Percentiles rank a stretch among this genome's conserved stretches.
phyloP scores from a whole-genome alignment of 2,329 filamentous ascomycete genomes.

The Aureobasidium sp. region DNA sequence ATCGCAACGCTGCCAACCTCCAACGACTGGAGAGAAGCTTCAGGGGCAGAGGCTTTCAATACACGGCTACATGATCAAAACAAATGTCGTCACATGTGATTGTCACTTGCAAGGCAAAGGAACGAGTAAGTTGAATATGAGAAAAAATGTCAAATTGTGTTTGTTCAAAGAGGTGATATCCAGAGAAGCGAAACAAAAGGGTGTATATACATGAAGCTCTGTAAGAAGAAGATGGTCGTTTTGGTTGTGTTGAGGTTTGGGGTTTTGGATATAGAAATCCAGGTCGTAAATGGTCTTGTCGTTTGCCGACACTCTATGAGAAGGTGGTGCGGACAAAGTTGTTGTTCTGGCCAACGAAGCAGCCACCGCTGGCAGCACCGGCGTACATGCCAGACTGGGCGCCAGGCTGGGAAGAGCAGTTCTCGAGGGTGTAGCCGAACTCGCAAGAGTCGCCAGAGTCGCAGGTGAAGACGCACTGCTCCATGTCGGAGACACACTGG shows the following conservation, averaged over 20 bases:
- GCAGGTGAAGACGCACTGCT: conserved; percentile 14
- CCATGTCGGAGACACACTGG: conserved; percentile 8
- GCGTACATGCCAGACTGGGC: conserved; percentile 14
- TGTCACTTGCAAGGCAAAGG: neutral
- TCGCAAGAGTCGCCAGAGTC: conserved; percentile 6
- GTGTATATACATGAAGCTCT: conserved; percentile 12
- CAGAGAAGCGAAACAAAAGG: conserved; percentile 7
- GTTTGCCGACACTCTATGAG: neutral
- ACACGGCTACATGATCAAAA: neutral
- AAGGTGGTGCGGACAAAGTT: conserved; percentile 13
- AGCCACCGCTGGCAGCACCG: conserved; percentile 14
- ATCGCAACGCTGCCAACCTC: neutral
- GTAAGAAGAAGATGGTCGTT: neutral
- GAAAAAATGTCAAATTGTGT: neutral
- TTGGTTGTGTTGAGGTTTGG: neutral
- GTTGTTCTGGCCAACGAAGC: conserved; percentile 14
- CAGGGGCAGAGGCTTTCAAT: neutral
- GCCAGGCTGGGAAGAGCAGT: conserved; percentile 12
- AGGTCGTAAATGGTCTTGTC: neutral
- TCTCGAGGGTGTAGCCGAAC: conserved; percentile 12
- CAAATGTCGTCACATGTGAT: neutral
- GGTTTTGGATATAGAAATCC: neutral
- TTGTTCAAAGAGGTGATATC: conserved; percentile 14
- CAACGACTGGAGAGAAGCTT: neutral
- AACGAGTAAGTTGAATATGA: too few relatives aligned